Base-by-base conservation (phyloP, 345 rosid genomes). In the Erysimum cheiranthoides region DNA sequence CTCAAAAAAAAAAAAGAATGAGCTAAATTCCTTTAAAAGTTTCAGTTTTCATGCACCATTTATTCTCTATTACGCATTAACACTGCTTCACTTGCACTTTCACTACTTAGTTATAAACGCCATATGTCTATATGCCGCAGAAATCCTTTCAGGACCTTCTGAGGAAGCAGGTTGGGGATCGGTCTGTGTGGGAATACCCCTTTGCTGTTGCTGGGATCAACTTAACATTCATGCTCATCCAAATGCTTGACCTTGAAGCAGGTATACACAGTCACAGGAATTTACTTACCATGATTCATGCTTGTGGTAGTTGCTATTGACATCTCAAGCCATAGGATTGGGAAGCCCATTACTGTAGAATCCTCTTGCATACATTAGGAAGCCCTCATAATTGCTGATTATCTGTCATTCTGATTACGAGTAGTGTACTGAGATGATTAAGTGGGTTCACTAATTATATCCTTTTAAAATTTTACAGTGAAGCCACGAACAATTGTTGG, bases 191-290 rank as follows among this genome's bases (percentile, higher is more conserved):
- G 99, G 99, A 96, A 78, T 96, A 96, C 88, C 99, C 99, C 30
- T 96, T 96, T 83, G 97, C 99, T 79, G 99, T 96, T 32, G 99
- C 99, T 85, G 98, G 99, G 57, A 89, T 96, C 75, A 96, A 96
- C 78, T 82, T 96, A 66, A 90, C 99, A 45, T 96, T 96, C 83
- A 96, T 96, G 99, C 98, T 96, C 67, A 87, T 89, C 76, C 99
- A 96, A 81, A 93, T 96, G 98, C 97, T 96, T 61, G 99, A 96
- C 84, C 96, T 96, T 69, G 98, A 96, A 93, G 97, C 97, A 89
- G 97, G 99, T 93, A 77, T 54, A 51, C 50, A 51, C 50, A n/a
- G 4, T 45, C 64, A 36, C 46, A 13, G 4, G 1, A 61, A 43
- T 61, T 9, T 36, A 62, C 36, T 70, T 36, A 12, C 60, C 27